Evolutionary conservation across 805 yeast genomes (phyloP).

Genomic region (Debaryomyces tyrocola): DNA sequence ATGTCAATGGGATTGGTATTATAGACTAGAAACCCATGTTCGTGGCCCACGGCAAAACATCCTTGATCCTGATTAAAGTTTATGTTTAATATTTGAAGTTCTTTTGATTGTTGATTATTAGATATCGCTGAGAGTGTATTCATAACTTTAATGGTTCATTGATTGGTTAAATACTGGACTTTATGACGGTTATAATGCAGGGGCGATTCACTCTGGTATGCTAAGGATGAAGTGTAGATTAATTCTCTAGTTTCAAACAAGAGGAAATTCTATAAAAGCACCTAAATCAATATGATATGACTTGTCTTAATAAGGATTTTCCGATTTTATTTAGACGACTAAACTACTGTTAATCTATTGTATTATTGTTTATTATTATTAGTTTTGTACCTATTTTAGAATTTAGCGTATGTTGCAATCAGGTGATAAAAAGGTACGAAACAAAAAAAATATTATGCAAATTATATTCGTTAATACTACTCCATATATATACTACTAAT

Average conservation of each 20-base stretch:
- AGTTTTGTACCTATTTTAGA: not conserved
- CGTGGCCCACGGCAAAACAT: conserved; percentile 83
- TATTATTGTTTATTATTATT: not conserved
- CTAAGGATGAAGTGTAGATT: too few relatives aligned
- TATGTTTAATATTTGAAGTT: conserved; percentile 44
- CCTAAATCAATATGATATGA: too few relatives aligned
- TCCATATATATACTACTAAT: conserved; percentile 20
- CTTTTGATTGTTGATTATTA: conserved; percentile 7
- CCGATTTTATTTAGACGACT: not conserved
- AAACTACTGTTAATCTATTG: not conserved
- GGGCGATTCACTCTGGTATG: not conserved
- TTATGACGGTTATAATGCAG: not conserved
- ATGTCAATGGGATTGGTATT: conserved; percentile 84
- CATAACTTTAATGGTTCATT: conserved; percentile 8
- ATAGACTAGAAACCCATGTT: conserved; percentile 79
- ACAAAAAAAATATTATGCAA: too few relatives aligned
- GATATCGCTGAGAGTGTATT: conserved; percentile 19
- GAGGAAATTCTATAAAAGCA: too few relatives aligned
- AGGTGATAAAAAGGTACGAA: not conserved
- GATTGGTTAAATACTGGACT: not conserved
- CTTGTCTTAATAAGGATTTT: too few relatives aligned
- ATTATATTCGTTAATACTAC: too few relatives aligned
- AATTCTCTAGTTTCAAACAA: too few relatives aligned
- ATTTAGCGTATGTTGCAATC: not conserved
- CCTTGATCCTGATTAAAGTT: conserved; percentile 87